Conservation (phyloP, 768 basidiomycete species). For the Scleroderma citrinum region DNA sequence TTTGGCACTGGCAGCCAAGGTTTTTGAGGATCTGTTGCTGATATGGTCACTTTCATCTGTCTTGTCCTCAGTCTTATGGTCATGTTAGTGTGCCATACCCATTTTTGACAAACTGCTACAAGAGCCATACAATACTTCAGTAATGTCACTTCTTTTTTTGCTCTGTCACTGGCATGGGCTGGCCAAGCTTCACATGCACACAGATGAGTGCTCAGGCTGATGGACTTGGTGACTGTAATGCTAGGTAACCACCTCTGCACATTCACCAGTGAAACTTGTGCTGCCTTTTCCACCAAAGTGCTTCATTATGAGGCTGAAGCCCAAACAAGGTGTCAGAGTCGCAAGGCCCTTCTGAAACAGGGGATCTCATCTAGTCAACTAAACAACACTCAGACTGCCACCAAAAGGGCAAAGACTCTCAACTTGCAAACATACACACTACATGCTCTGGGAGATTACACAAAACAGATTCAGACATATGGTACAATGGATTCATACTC, state of each 20-base stretch:
- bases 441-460: conserved; percentile 19
- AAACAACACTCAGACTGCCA: not conserved
- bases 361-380: not conserved
- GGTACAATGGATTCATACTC: conserved; percentile 5
- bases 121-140: conserved; percentile 6
- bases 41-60: conserved; percentile 2
- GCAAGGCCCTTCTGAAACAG: not conserved
- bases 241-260: conserved; percentile 18
- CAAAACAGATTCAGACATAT: no score
- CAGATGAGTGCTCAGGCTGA: conserved; percentile 6
- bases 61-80: not conserved
- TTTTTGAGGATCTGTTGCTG: conserved; percentile 34
- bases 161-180: conserved; percentile 17
- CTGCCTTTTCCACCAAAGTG: conserved; percentile 22
- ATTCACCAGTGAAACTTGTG: conserved; percentile 20
- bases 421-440: conserved; percentile 27
- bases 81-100: conserved; percentile 27
- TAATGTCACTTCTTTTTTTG: conserved; percentile 14
- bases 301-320: conserved; percentile 24
- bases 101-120: conserved; percentile 25
- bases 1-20: conserved; percentile 28
- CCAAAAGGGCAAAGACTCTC: not conserved
- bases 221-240: not conserved
- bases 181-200: conserved; percentile 22
- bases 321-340: conserved; percentile 8